Percentiles rank a stretch among this genome's conserved stretches.
Conservation (phyloP, 2,329 filamentous ascomycete genomes). For the Cercospora sp. region DNA sequence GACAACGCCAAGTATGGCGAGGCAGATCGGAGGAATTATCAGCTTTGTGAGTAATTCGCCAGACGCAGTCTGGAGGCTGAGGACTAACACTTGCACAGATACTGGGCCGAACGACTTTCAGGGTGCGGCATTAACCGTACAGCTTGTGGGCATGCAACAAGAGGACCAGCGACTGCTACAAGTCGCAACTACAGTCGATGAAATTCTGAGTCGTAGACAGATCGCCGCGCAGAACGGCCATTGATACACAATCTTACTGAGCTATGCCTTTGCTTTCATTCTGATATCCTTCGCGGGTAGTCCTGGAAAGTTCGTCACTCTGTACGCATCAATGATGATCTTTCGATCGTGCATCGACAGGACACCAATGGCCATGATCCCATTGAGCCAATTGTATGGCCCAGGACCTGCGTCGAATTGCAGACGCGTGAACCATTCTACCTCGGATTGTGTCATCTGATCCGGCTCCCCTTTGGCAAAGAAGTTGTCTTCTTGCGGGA, state of each 20-base stretch:
- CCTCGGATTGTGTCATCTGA: slow-evolving; percentile 25
- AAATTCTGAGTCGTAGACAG: slow-evolving; percentile 26
- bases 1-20: slow-evolving; percentile 16
- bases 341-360: slow-evolving; percentile 25
- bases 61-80: neutral
- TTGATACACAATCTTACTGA: neutral
- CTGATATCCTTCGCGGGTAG: slow-evolving; percentile 10
- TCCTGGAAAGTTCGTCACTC: slow-evolving; percentile 28
- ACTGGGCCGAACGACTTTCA: slow-evolving; percentile 36
- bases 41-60: slow-evolving; percentile 26
- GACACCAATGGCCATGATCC: slow-evolving; percentile 29
- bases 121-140: slow-evolving; percentile 34
- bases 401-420: slow-evolving; percentile 28
- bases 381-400: slow-evolving; percentile 31
- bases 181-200: slow-evolving; percentile 32
- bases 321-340: slow-evolving; percentile 33
- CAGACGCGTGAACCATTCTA: slow-evolving; percentile 31
- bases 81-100: slow-evolving; percentile 26
- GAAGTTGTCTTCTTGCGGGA: neutral
- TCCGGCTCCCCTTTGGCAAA: slow-evolving; percentile 9
- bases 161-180: slow-evolving; percentile 36
- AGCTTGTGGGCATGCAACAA: slow-evolving; percentile 39
- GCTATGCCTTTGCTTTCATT: neutral
- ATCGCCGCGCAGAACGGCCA: neutral
- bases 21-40: slow-evolving; percentile 25